Evolutionary conservation across 176 grass and related monocot species (phyloP), one percentile per base, ranked within the genome.

Genomic region (Dendrocalamus sinicus): DNA sequence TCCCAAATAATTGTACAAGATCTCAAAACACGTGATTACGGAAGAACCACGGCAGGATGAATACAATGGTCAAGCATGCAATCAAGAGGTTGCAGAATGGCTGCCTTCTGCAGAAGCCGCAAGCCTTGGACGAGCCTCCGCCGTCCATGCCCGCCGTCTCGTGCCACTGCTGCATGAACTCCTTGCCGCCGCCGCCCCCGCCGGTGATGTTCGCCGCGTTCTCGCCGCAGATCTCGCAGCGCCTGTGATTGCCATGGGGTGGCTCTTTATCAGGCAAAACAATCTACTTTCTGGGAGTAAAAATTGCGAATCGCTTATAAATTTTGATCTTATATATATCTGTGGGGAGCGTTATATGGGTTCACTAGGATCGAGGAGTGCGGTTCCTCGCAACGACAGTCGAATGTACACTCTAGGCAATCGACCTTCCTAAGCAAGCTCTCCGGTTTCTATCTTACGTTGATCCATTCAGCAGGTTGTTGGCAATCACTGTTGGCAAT

Each of bases 181-280:
- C 78, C 62, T 80, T 66, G 20, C 86, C 35, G 0, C 72, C n/a
- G 32, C 88, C 48, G 12, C 60, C 73, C 50, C 59, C 41, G n/a
- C 41, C 19, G 19, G 50, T 45, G 62, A 89, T 80, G 79, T 90
- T 86, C 46, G 16, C 66, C 37, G 73, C 88, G 14, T 54, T 86
- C 65, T 86, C 19, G 9, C 88, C 78, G 10, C 88, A 90, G 23
- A 90, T 90, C 84, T 86, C 79, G 47, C 89, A 90, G 12, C 65
- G 41, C 73, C 73, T 84, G 78, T 82, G 37, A n/a, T 75, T 63
- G 63, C 72, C 67, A 89, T 39, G 19, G 30, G 24, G 4, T 5
- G 41, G 10, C 52, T 24, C n/a, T 43, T 43, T 43, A 47, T 48
- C 32, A 69, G 26, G 16, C 41, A n/a, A 53, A 68, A 17, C 12